Base-by-base conservation (phyloP, 257 asterid species). In the Vinca minor region DNA sequence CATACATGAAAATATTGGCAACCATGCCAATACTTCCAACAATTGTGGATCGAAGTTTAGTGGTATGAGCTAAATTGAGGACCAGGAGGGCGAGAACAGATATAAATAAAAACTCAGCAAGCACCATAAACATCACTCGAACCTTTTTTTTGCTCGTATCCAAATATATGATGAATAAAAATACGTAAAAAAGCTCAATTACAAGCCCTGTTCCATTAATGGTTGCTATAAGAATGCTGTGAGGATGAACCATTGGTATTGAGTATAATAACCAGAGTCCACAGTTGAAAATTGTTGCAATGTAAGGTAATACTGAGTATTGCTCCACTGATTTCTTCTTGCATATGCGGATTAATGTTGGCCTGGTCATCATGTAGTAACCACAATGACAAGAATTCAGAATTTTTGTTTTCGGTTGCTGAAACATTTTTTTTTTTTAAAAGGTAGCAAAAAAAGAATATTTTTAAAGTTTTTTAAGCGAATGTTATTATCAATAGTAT, bases 201-300 rank as follows among this genome's bases (percentile, higher is more conserved):
- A 59, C 80, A 15, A 90, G 68, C 0, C 97, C 97, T 0, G 87
- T 44, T 0, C 97, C 92, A 29, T 90, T 85, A 13, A 87, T 78
- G 29, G 94, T 90, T 34, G 87, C 62, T 5, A 90, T 87, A 42
- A 42, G 47, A 1, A 13, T 42, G 47, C 47, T 42, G 47, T 42
- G 47, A 1, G 47, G 47, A 9, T 42, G 47, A 8, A 87, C 95
- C 65, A 78, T 14, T 0, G 97, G 97, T 71, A 87, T 76, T 0
- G 95, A 95, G 49, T 90, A 90, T 46, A 87, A 75, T 45, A 85
- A 73, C 97, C 95, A 90, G 0, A 90, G 81, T 1, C 49, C 49
- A 2, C 49, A 44, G 20, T 44, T 14, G n/a, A 44, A 44, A 14
- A 44, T 13, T 15, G 21, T 14, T 44, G 49, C 20, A 2, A 44